Conservation (phyloP, 2,329 filamentous ascomycete genomes). For the Sarocladiaceae sp. region DNA sequence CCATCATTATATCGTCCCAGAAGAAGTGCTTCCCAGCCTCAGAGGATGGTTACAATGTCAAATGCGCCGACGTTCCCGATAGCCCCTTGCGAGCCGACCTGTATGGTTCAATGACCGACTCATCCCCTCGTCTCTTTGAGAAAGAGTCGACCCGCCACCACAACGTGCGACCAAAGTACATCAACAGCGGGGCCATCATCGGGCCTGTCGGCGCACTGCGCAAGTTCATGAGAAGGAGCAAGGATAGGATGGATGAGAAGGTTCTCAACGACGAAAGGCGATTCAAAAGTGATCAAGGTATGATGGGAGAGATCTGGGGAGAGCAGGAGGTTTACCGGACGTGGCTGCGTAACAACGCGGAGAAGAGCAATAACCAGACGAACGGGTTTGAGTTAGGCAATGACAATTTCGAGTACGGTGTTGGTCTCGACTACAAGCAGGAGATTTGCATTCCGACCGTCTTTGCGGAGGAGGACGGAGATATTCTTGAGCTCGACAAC, state of each 20-base stretch:
- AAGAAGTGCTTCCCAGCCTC: constrained; percentile 19
- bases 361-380: constrained; percentile 15
- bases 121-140: constrained; percentile 4
- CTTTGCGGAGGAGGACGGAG: constrained; percentile 18
- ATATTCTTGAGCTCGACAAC: constrained; percentile 17
- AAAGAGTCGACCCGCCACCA: neutral
- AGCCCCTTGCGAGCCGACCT: constrained; percentile 17
- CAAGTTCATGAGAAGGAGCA: constrained; percentile 18
- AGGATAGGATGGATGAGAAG: constrained; percentile 19
- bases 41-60: constrained; percentile 14
- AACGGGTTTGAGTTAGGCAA: constrained; percentile 19
- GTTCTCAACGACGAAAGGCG: constrained; percentile 9
- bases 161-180: constrained; percentile 20
- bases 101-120: constrained; percentile 18
- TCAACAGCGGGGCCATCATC: constrained; percentile 25
- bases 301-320: constrained; percentile 25
- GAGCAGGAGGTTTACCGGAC: constrained; percentile 26
- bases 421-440: constrained; percentile 22
- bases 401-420: constrained; percentile 17
- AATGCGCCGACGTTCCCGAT: constrained; percentile 19
- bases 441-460: constrained; percentile 16
- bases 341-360: constrained; percentile 13
- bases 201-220: constrained; percentile 22
- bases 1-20: constrained; percentile 17
- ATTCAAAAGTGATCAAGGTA: constrained; percentile 23